Percentiles rank a stretch among this genome's conserved stretches.
phyloP scores from a whole-genome alignment of 108 stramenopile species.

The Fragilaria radians region DNA sequence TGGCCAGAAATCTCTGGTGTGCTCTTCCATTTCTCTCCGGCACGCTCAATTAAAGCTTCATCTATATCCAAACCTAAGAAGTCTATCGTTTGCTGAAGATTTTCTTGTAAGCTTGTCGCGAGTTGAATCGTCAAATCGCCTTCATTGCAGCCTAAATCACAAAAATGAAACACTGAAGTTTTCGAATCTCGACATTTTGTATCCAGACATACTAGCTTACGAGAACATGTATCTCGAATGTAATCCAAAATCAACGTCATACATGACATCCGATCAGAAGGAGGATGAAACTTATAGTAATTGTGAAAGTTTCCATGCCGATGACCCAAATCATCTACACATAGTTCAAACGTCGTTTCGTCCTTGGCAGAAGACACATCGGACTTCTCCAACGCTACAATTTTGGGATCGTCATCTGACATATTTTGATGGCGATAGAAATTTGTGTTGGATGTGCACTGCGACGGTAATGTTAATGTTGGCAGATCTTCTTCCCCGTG shows the following conservation, averaged over 20 bases:
- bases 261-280: conserved; percentile 13
- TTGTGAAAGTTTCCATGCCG: conserved; percentile 42
- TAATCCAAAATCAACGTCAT: neutral
- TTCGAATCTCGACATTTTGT: neutral
- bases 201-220: neutral
- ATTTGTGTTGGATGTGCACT: too few relatives aligned
- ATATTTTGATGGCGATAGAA: too few relatives aligned
- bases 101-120: conserved; percentile 10
- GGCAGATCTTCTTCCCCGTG: too few relatives aligned
- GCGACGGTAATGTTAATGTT: too few relatives aligned
- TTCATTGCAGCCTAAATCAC: conserved; percentile 53
- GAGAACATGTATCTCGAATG: neutral
- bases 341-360: too few relatives aligned
- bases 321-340: conserved; percentile 18
- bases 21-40: conserved; percentile 17
- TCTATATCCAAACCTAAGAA: conserved; percentile 47
- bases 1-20: neutral
- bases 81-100: conserved; percentile 6
- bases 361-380: too few relatives aligned
- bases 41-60: conserved; percentile 31
- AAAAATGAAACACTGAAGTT: conserved; percentile 18
- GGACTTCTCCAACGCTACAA: too few relatives aligned
- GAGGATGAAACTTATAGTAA: conserved; percentile 47
- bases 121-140: conserved; percentile 44
- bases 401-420: too few relatives aligned